These are phyloP conservation scores for Gardenia jasminoides DNA, from an alignment of 257 asterid genomes.

Conservation along the genomic window DNA sequence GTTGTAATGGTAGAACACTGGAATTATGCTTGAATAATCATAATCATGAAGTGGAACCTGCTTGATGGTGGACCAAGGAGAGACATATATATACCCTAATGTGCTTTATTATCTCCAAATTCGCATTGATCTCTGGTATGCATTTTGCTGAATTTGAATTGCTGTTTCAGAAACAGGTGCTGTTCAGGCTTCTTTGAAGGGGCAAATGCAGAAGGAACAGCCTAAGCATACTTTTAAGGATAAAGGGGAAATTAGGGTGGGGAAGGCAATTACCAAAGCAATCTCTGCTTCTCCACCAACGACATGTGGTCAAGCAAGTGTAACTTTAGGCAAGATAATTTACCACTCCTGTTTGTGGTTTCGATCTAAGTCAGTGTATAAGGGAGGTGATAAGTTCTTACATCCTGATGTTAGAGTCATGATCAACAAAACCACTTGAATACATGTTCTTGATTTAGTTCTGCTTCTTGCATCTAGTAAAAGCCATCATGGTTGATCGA, in stretches of 20 bases:
- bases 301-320: conserved; percentile 16
- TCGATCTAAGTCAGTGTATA: background rate
- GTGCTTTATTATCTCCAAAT: background rate
- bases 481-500: background rate
- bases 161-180: background rate
- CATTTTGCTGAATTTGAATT: background rate
- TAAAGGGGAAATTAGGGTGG: conserved; percentile 15
- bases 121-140: background rate
- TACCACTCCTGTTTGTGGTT: conserved; percentile 1
- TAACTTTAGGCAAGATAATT: conserved; percentile 41
- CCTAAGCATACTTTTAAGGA: background rate
- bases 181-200: conserved; percentile 19
- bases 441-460: background rate
- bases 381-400: background rate
- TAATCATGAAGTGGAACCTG: background rate
- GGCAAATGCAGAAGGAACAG: conserved; percentile 25
- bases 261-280: conserved; percentile 17
- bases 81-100: background rate
- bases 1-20: background rate
- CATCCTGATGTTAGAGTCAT: background rate
- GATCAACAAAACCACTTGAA: background rate
- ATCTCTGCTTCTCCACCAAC: conserved; percentile 11
- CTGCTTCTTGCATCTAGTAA: background rate
- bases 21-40: background rate
- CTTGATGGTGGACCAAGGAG: background rate